Base-by-base conservation (phyloP, 257 asterid species). In the Mentha longifolia region DNA sequence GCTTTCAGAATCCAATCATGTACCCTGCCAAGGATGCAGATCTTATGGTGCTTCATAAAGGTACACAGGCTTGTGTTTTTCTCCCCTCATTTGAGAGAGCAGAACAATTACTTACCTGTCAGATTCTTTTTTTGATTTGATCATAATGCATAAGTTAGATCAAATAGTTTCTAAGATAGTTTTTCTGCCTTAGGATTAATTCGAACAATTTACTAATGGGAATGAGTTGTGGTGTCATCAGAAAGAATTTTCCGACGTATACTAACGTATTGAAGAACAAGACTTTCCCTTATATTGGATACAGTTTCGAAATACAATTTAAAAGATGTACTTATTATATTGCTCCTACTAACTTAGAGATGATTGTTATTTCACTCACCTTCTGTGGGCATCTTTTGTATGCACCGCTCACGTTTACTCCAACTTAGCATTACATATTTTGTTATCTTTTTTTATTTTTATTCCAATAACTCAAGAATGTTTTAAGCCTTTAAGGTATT, bases 21-120 rank as follows among this genome's bases (percentile, higher is more conserved):
- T 85, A 72, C 82, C 79, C 77, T 50, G 87, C 72, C 56, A 71
- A 74, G 75, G 88, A 85, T 65, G 80, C 71, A 6, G 85, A 86
- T 79, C 74, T 84, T 60, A 72, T 68, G 76, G 73, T 71, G 79
- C 95, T 91, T 69, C 89, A 87, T 65, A 73, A 79, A 85, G 96
- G 98, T 92, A 76, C 76, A 71, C 60, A 17, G 43, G 47, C 71
- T 49, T 62, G 33, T 67, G 63, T 7, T 72, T 52, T 42, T 39
- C 28, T 39, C 77, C 64, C 60, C 31, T 28, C 31, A 54, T 15
- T 51, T n/a, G 81, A 77, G 58, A 65, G 54, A 46, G 55, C 55
- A 49, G 6, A 49, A 49, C 51, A 54, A 46, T 14, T 10, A 11
- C 47, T 42, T 42, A 9, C 9, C 13, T 11, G 31, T 28, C 31